A percentile compares a stretch with the other conserved stretches of the same genome.
These are phyloP conservation scores for Crepidotus variabilis DNA, from an alignment of 768 basidiomycete genomes.

Conservation along the genomic window DNA sequence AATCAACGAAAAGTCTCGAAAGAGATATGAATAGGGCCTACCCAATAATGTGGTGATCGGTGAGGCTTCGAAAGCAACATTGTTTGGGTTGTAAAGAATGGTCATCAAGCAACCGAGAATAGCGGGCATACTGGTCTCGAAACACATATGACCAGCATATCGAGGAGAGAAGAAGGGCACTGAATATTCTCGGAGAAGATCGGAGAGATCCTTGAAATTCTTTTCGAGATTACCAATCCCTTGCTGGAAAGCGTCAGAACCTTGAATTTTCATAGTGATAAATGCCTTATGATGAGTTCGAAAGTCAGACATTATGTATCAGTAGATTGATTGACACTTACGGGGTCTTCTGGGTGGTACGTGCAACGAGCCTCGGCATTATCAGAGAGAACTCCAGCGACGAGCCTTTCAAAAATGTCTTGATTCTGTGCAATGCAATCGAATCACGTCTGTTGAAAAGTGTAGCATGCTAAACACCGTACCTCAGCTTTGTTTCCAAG, in stretches of 20 bases:
- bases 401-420: neutral
- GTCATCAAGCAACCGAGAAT: constrained; percentile 24
- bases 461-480: neutral
- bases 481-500: neutral
- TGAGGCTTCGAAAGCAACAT: constrained; percentile 36
- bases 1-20: neutral
- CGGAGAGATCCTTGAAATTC: neutral
- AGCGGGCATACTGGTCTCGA: constrained; percentile 28
- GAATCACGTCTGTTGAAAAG: too few species aligned
- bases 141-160: constrained; percentile 36
- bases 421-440: neutral
- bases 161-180: constrained; percentile 37
- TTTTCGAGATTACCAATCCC: neutral
- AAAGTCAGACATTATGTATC: too few species aligned
- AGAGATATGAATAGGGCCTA: too few species aligned
- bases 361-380: neutral
- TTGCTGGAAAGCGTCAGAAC: neutral
- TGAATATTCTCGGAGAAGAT: constrained; percentile 6
- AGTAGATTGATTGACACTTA: too few species aligned
- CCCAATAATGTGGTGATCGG: constrained; percentile 33
- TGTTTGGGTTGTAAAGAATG: constrained; percentile 37
- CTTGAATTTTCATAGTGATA: neutral
- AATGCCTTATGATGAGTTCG: too few species aligned
- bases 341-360: neutral
- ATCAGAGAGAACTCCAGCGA: neutral